A percentile compares a stretch with the other conserved stretches of the same genome.
Evolutionary conservation across 1,284 basidiomycete species (phyloP).

Genomic region (Athelia sp.): DNA sequence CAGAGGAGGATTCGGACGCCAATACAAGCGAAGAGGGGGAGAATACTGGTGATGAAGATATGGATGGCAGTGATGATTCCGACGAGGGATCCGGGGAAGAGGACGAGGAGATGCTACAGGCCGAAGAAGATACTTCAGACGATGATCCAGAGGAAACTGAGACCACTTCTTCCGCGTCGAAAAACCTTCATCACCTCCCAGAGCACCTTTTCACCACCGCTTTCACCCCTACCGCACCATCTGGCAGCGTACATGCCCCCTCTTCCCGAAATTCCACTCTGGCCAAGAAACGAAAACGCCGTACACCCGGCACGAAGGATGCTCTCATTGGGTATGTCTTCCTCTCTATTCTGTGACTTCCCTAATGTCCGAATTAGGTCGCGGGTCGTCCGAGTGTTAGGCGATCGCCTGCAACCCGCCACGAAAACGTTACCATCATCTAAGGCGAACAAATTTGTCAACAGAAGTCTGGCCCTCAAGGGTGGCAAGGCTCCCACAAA

Average conservation of each 20-base stretch:
- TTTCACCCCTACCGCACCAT: conserved; percentile 25
- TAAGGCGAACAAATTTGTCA: conserved; percentile 21
- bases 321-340: conserved; percentile 17
- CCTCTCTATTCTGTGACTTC: conserved; percentile 17
- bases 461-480: conserved; percentile 25
- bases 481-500: conserved; percentile 25
- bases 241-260: background rate
- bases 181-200: conserved; percentile 35
- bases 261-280: conserved; percentile 16
- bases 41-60: conserved; percentile 5
- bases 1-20: conserved; percentile 9
- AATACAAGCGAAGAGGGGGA: conserved; percentile 8
- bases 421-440: conserved; percentile 20
- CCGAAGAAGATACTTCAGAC: conserved; percentile 11
- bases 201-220: conserved; percentile 46
- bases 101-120: conserved; percentile 10
- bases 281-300: conserved; percentile 11
- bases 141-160: conserved; percentile 13
- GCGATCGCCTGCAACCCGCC: conserved; percentile 15
- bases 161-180: background rate
- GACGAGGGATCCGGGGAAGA: conserved; percentile 12
- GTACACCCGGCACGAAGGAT: conserved; percentile 16
- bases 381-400: conserved; percentile 26
- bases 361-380: conserved; percentile 15
- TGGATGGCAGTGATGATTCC: conserved; percentile 8